Percentiles rank a stretch among this genome's conserved stretches.
These are phyloP conservation scores for Amaranthus hypochondriacus DNA, from an alignment of 148 eudicot species.

Conservation along the genomic window DNA sequence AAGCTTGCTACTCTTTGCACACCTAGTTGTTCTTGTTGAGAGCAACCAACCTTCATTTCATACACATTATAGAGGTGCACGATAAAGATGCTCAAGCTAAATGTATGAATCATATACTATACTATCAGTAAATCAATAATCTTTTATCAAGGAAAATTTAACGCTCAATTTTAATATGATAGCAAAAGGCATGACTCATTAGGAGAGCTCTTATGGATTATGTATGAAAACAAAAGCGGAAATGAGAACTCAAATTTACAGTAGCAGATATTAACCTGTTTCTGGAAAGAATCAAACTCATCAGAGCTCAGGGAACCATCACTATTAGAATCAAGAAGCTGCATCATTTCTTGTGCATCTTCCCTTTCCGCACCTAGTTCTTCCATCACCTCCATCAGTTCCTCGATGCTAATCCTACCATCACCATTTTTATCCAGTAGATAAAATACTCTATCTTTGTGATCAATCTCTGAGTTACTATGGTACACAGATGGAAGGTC, in stretches of 20 bases:
- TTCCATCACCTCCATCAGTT: slow-evolving; percentile 94
- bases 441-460: slow-evolving; percentile 57
- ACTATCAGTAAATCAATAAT: neutral
- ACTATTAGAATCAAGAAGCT: slow-evolving; percentile 83
- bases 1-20: no score
- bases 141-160: neutral
- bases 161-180: neutral
- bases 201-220: neutral
- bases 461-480: slow-evolving; percentile 36
- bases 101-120: neutral
- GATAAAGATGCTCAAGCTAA: neutral
- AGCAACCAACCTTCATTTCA: no score
- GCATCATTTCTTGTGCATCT: slow-evolving; percentile 98
- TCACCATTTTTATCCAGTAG: slow-evolving; percentile 98
- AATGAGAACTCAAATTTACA: neutral
- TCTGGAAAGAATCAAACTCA: slow-evolving; percentile 84
- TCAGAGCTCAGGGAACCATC: slow-evolving; percentile 96
- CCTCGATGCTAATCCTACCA: slow-evolving; percentile 96
- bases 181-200: neutral
- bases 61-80: no score
- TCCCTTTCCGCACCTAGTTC: slow-evolving; percentile 93
- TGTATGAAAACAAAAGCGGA: neutral
- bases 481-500: slow-evolving; percentile 71
- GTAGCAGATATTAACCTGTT: slow-evolving; percentile 52
- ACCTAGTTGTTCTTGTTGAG: no score